Conservation (phyloP, 2,329 filamentous ascomycete species). For the Meredithiella fracta region DNA sequence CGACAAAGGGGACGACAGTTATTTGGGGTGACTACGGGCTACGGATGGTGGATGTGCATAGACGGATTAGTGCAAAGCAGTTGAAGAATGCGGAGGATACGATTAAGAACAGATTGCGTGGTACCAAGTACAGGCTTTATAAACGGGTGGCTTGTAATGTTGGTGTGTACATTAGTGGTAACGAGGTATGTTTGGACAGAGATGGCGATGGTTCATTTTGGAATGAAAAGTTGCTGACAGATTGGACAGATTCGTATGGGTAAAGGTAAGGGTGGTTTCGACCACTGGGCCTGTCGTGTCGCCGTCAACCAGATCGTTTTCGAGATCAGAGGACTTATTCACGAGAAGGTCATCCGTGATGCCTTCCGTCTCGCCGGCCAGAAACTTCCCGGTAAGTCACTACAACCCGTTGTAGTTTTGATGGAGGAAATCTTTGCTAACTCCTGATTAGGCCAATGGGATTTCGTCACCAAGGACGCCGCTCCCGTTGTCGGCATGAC, state of each 20-base stretch:
- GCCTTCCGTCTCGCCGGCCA: conserved; percentile 87
- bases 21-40: conserved; percentile 93
- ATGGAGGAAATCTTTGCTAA: conserved; percentile 16
- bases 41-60: conserved; percentile 84
- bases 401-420: neutral
- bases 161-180: conserved; percentile 87
- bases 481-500: conserved; percentile 81
- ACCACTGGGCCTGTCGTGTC: conserved; percentile 86
- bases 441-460: conserved; percentile 49
- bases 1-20: conserved; percentile 80
- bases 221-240: conserved; percentile 10
- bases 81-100: conserved; percentile 86
- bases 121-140: conserved; percentile 83
- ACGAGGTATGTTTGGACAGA: conserved; percentile 46
- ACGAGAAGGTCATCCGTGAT: conserved; percentile 88
- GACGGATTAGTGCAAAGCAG: conserved; percentile 71
- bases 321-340: conserved; percentile 76
- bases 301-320: conserved; percentile 84
- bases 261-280: conserved; percentile 94
- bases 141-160: conserved; percentile 84
- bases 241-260: conserved; percentile 69
- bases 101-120: conserved; percentile 73
- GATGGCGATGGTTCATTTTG: neutral
- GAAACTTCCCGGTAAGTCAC: conserved; percentile 68
- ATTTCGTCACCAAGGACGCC: conserved; percentile 88